Evolutionary conservation across 192 early-diverging fungal species (phyloP), one percentile per base, ranked within the genome.

Genomic region (Diversispora epigaea): DNA sequence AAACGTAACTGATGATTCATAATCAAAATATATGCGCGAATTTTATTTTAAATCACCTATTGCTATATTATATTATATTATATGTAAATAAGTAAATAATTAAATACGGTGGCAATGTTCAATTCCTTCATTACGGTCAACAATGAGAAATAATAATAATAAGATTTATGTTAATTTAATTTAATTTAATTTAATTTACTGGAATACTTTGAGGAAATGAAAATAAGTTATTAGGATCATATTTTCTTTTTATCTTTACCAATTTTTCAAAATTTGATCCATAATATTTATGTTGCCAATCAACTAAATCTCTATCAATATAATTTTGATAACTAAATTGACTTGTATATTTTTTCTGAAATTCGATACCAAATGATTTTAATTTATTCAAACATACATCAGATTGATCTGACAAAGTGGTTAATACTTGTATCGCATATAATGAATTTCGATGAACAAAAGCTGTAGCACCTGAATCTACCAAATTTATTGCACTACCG

Each of bases 181-280:
- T 49, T 11, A 3, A n/a, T n/a, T n/a, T n/a, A n/a, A n/a, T n/a
- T 11, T 49, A 49, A 49, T 8, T 17, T 14, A 54, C 12, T 14
- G 81, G 81, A 57, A 83, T 83, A 69, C 79, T 78, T 69, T 83
- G 81, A 52, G 79, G 77, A 67, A 78, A 80, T 17, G 71, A 44
- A 75, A 83, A 83, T 19, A 78, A 15, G 52, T 83, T 83, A 17
- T 65, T 22, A 56, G 78, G 78, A 40, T 83, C 81, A 15, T 71
- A 39, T 0, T 73, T 21, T 8, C 68, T 56, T 73, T 83, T 83
- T 32, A 76, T 77, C 55, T 58, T 60, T 32, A 77, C 76, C 40
- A 83, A 50, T 14, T 75, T 54, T 6, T 77, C 68, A 22, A 73
- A 49, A 50, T 77, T 77, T 0, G 68, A 44, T 41, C 79, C 82